Percentiles rank a stretch among this genome's conserved stretches.
phyloP scores from a whole-genome alignment of 2,329 filamentous ascomycete genomes.

The Penicillium sumatraense region DNA sequence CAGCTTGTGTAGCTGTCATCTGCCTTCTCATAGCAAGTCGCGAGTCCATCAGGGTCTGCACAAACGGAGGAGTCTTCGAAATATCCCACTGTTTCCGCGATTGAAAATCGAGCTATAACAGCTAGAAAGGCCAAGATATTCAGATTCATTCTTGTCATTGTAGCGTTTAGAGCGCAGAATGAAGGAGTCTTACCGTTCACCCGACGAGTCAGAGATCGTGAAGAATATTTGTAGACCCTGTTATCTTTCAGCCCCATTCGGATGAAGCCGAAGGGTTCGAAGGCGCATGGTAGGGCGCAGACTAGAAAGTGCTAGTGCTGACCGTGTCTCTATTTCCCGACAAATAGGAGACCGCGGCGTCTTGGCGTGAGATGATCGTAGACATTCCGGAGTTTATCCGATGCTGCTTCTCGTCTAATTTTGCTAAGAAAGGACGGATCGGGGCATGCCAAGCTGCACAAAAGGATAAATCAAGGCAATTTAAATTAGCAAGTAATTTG shows the following conservation, averaged over 20 bases:
- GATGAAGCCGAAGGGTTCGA: slow-evolving; percentile 2
- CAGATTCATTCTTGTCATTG: background rate
- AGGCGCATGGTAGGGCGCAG: background rate
- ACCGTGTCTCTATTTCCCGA: background rate
- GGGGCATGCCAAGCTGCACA: slow-evolving; percentile 2
- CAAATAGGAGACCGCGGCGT: slow-evolving; percentile 1
- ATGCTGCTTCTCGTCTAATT: slow-evolving; percentile 4
- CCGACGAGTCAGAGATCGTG: background rate
- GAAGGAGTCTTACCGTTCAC: background rate
- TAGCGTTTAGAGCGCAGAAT: background rate
- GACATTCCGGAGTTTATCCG: background rate
- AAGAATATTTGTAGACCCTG: background rate
- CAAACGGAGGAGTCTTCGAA: slow-evolving; percentile 18
- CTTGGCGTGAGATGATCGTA: slow-evolving; percentile 1
- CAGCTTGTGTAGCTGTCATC: slow-evolving; percentile 12
- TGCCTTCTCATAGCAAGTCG: slow-evolving; percentile 15
- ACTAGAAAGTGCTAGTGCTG: background rate
- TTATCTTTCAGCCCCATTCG: background rate
- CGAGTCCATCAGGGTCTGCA: slow-evolving; percentile 13
- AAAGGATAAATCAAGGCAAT: background rate
- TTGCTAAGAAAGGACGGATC: background rate
- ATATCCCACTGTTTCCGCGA: background rate
- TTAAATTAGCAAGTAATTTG: no score
- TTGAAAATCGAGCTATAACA: background rate
- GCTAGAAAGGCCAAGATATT: background rate